Evolutionary conservation across 2,329 filamentous ascomycete genomes (phyloP), one percentile per base, ranked within the genome.

Genomic region (Cladosporium sp.): DNA sequence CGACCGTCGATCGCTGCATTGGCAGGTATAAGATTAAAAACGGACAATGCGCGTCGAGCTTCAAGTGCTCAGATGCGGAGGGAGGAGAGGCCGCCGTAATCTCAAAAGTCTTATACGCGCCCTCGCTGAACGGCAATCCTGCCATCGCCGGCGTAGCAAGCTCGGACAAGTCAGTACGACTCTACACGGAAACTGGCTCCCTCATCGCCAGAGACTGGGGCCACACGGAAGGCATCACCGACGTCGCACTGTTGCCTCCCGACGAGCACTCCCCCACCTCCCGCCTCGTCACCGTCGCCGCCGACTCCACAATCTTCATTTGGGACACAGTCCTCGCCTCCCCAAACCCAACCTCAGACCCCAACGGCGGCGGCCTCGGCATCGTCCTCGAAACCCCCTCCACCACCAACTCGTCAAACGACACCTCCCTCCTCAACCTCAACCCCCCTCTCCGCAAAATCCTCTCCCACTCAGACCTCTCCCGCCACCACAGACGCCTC

Each of bases 151-250:
- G 89, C n/a, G 80, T 93, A 9, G 96, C 92, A 8, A 91, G 91
- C 61, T 95, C 89, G 1, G 93, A 98, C 69, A 98, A 97, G 67
- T 97, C 93, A 0, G 85, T 98, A 52, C 80, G 93, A 34, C 74
- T 98, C 13, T 98, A 98, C 63, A 88, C 95, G 60, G 84, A 86
- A 56, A 84, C 82, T 40, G 91, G 92, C 8, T 73, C 75, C 1
- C 85, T 98, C 53, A 72, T 97, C 28, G 87, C 90, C 46, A 83
- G 89, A 38, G 93, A 97, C 71, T 96, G 90, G 82, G 93, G 93
- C 1, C 93, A 98, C 61, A 95, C 91, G 0, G 91, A 96, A 66
- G 87, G 91, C 8, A 89, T 98, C 58, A 95, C 88, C 48, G 91
- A 91, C 55, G 83, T 95, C 14, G 80, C 86, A 3, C 72, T 96